Evolutionary conservation across 164 flowering plant genomes (phyloP).

Genomic region (Kalanchoe fedtschenkoi): DNA sequence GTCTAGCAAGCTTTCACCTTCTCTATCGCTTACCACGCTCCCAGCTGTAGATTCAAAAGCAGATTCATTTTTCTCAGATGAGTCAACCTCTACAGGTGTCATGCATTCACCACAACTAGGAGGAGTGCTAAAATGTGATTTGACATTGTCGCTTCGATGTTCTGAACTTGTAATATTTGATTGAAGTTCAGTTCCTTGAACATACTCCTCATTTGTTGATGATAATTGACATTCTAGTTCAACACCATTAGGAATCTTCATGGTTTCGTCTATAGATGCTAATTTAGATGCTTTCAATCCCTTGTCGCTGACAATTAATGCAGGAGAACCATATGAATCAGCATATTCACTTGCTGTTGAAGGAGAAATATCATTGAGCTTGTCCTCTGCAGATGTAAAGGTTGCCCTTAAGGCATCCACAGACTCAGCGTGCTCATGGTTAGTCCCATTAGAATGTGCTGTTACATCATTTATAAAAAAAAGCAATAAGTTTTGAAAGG

Average conservation of each 20-base stretch:
- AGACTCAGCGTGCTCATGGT: neutral
- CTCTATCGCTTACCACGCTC: conserved; percentile 47
- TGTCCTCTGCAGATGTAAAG: conserved; percentile 6
- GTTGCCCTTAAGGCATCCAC: conserved; percentile 5
- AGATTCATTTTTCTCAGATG: conserved; percentile 79
- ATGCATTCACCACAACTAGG: conserved; percentile 32
- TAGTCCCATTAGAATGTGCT: neutral
- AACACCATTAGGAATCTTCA: conserved; percentile 10
- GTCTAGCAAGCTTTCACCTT: conserved; percentile 56
- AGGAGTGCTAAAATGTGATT: conserved; percentile 25
- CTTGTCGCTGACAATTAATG: conserved; percentile 6
- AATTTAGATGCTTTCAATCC: conserved; percentile 10
- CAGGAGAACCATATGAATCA: conserved; percentile 2
- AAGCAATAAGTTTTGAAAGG: neutral
- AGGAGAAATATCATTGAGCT: neutral
- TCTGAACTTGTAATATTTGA: conserved; percentile 11
- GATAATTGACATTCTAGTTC: conserved; percentile 4
- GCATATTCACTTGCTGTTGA: neutral
- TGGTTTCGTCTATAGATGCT: conserved; percentile 7
- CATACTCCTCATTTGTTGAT: neutral
- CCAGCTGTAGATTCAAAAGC: conserved; percentile 53
- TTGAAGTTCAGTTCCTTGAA: conserved; percentile 7
- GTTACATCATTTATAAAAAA: neutral
- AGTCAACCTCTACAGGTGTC: conserved; percentile 38
- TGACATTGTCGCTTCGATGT: conserved; percentile 31